Percentiles rank a stretch among this genome's conserved stretches.
phyloP scores from a whole-genome alignment of 306 rosid species.

The Acacia acuminata region DNA sequence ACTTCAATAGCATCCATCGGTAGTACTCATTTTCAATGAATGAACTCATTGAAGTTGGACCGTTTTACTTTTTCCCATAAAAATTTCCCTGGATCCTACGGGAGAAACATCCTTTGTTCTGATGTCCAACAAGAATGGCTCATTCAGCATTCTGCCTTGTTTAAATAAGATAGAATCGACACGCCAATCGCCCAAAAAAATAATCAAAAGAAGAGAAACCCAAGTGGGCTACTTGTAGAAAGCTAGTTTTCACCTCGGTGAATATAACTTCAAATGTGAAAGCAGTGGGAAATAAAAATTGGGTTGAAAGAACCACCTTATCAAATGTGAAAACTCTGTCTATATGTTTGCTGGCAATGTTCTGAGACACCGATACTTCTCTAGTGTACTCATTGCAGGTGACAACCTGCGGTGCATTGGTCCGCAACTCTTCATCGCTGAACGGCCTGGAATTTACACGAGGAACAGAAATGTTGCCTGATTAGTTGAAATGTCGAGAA shows the following conservation, averaged over 20 bases:
- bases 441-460: constrained; percentile 52
- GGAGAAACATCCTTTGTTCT: background rate
- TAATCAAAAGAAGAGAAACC: background rate
- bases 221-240: background rate
- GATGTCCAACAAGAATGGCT: background rate
- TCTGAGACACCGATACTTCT: constrained; percentile 74
- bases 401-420: constrained; percentile 71
- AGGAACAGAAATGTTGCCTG: background rate
- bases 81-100: background rate
- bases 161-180: background rate
- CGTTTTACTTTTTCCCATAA: background rate
- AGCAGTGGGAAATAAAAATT: background rate
- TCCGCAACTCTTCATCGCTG: constrained; percentile 74
- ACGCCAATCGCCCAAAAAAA: background rate
- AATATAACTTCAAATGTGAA: background rate
- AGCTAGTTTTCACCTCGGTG: background rate
- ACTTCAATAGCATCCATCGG: background rate
- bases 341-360: constrained; percentile 67
- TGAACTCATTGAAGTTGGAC: background rate
- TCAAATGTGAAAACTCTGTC: constrained; percentile 72
- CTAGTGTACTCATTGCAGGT: constrained; percentile 63
- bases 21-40: background rate
- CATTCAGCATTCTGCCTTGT: background rate
- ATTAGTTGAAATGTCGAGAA: background rate
- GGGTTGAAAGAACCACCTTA: constrained; percentile 43